Percentiles rank a stretch among this genome's conserved stretches.
Evolutionary conservation across 169 alveolate genomes (phyloP).

Genomic region (Plasmodium inui): DNA sequence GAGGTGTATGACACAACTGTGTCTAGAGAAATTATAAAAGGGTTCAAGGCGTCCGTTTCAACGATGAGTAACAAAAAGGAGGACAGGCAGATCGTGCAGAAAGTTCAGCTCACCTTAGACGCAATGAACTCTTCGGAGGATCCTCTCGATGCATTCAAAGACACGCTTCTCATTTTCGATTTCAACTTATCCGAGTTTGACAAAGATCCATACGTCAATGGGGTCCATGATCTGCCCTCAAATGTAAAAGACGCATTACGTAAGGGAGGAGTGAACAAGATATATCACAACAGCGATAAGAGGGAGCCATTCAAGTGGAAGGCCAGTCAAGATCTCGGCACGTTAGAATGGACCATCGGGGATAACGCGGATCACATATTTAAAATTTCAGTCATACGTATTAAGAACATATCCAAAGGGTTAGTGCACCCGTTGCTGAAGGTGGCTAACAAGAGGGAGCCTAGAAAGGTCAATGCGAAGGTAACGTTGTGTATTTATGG

Average conservation of each 20-base stretch:
- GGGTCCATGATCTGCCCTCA: constrained; percentile 92
- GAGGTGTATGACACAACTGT: constrained; percentile 81
- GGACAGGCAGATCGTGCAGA: constrained; percentile 74
- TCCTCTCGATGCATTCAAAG: constrained; percentile 75
- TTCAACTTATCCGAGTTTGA: constrained; percentile 91
- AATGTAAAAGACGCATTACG: constrained; percentile 89
- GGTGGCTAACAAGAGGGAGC: constrained; percentile 89
- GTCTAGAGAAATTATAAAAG: constrained; percentile 79
- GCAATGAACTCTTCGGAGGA: constrained; percentile 78
- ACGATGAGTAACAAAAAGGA: constrained; percentile 80
- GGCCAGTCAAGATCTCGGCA: constrained; percentile 88
- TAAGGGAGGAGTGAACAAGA: constrained; percentile 88
- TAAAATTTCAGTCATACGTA: constrained; percentile 89
- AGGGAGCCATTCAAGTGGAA: constrained; percentile 85
- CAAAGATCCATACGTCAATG: constrained; percentile 94
- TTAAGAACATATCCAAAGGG: constrained; percentile 92
- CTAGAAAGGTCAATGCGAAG: constrained; percentile 88
- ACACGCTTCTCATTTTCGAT: constrained; percentile 77
- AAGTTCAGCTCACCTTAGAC: constrained; percentile 67
- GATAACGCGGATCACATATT: constrained; percentile 86
- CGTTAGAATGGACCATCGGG: constrained; percentile 91
- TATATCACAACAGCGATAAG: constrained; percentile 78
- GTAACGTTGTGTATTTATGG: constrained; percentile 88
- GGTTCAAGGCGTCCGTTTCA: constrained; percentile 67
- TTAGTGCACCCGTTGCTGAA: constrained; percentile 88